Evolutionary conservation across 2,329 filamentous ascomycete species (phyloP).

Genomic region (Fusarium sp.): DNA sequence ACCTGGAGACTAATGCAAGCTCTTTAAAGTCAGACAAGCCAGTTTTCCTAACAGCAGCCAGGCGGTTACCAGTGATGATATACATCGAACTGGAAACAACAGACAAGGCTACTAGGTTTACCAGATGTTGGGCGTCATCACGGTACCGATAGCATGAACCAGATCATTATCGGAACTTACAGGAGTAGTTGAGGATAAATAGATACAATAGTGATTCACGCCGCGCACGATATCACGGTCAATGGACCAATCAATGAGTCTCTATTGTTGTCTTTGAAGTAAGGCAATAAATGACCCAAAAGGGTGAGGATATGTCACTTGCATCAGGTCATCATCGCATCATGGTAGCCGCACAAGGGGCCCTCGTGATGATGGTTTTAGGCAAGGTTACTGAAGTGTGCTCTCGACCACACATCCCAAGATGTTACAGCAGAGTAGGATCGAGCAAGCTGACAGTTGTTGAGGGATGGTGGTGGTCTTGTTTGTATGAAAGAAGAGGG

Average conservation of each 20-base stretch:
- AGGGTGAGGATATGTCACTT: constrained; percentile 61
- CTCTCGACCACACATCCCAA: constrained; percentile 68
- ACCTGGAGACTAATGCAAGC: not conserved
- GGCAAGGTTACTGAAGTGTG: constrained; percentile 64
- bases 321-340: constrained; percentile 75
- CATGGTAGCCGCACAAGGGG: constrained; percentile 72
- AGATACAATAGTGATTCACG: not conserved
- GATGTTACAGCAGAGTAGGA: constrained; percentile 57
- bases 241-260: not conserved
- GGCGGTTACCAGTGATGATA: constrained; percentile 38
- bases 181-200: not conserved
- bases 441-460: constrained; percentile 53
- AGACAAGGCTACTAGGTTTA: constrained; percentile 52
- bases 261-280: constrained; percentile 3
- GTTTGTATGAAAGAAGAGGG: constrained; percentile 48
- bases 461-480: constrained; percentile 57
- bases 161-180: constrained; percentile 31
- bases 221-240: not conserved
- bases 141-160: not conserved
- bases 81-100: constrained; percentile 41
- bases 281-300: constrained; percentile 4
- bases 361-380: constrained; percentile 78
- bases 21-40: constrained; percentile 40
- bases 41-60: constrained; percentile 41
- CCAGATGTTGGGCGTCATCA: constrained; percentile 56